Conservation (phyloP, 148 eudicot species). For the Camellia japonica region DNA sequence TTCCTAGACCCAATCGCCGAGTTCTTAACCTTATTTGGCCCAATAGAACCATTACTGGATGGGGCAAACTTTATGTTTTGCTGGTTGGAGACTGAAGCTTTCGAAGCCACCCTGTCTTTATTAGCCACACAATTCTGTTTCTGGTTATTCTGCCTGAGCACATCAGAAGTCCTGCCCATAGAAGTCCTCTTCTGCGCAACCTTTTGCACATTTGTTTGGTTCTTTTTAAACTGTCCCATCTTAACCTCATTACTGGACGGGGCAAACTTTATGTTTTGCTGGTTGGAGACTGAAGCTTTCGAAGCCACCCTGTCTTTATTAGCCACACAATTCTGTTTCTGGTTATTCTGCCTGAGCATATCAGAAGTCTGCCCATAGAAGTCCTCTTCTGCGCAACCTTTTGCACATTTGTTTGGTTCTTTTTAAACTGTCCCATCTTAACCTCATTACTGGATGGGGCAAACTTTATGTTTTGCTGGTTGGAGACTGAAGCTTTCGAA, state of each 20-base stretch:
- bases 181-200: slow-evolving; percentile 42
- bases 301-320: slow-evolving; percentile 35
- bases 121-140: slow-evolving; percentile 35
- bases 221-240: slow-evolving; percentile 31
- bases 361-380: no score
- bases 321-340: slow-evolving; percentile 68
- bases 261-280: slow-evolving; percentile 40
- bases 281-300: slow-evolving; percentile 42
- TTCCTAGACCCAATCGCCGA: slow-evolving; percentile 37
- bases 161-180: slow-evolving; percentile 43
- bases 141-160: no score
- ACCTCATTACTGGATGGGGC: no score
- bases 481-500: no score
- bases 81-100: slow-evolving; percentile 40
- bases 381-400: no score
- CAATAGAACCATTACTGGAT: slow-evolving; percentile 32
- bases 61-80: slow-evolving; percentile 35
- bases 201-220: slow-evolving; percentile 39
- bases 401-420: no score
- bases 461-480: no score
- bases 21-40: slow-evolving; percentile 57
- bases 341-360: slow-evolving; percentile 31
- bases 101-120: slow-evolving; percentile 38
- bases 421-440: no score
- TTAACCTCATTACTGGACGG: slow-evolving; percentile 42